Conservation (phyloP, 345 rosid species). For the Syzygium grande region DNA sequence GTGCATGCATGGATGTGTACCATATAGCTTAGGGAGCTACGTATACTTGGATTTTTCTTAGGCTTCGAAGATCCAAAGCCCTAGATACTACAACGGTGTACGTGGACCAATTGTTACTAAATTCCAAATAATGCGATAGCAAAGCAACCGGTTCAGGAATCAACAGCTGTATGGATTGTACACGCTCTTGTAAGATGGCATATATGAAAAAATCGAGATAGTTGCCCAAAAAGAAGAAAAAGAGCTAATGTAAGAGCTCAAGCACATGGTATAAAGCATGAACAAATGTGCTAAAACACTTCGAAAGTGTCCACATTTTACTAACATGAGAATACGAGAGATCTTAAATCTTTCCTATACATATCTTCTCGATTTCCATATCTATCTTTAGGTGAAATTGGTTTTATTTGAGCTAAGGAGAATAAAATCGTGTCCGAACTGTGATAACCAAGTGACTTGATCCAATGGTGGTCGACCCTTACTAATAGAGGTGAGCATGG, state of each 20-base stretch:
- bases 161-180: neutral
- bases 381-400: neutral
- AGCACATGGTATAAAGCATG: neutral
- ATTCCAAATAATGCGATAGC: neutral
- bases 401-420: neutral
- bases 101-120: neutral
- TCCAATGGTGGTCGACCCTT: neutral
- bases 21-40: neutral
- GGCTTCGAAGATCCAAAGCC: neutral
- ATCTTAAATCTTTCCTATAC: neutral
- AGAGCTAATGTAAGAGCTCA: neutral
- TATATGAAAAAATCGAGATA: neutral
- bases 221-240: neutral
- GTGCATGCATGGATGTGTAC: neutral
- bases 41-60: neutral
- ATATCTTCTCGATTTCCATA: neutral
- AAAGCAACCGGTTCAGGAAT: neutral
- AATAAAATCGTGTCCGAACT: neutral
- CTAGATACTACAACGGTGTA: neutral
- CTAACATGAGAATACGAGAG: neutral
- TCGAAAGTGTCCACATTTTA: neutral
- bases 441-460: neutral
- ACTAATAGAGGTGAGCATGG: neutral
- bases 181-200: neutral
- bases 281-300: neutral